phyloP scores from a whole-genome alignment of 2,329 filamentous ascomycete genomes.

The Diaporthe eres region DNA sequence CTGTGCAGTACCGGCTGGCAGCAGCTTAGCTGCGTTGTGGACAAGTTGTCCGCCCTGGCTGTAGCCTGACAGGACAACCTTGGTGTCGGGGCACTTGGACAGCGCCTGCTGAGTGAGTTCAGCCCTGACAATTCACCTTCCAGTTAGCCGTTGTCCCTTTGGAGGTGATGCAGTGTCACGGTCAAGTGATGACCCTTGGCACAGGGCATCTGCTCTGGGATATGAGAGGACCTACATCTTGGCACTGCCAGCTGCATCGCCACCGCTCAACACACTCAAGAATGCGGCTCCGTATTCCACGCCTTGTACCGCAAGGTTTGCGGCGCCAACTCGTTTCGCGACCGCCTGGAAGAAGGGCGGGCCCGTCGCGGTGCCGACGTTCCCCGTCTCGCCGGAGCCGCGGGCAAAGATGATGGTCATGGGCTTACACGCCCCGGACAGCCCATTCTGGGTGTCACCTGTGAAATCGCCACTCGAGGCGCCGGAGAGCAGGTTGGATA shows the following conservation, averaged over 20 bases:
- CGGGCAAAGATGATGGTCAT: slow-evolving; percentile 49
- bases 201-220: neutral
- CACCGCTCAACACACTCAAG: slow-evolving; percentile 45
- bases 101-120: slow-evolving; percentile 23
- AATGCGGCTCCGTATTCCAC: slow-evolving; percentile 47
- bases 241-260: slow-evolving; percentile 43
- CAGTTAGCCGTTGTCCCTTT: neutral
- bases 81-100: slow-evolving; percentile 49
- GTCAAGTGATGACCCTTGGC: neutral
- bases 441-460: slow-evolving; percentile 29
- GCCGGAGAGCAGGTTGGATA: neutral
- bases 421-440: slow-evolving; percentile 36
- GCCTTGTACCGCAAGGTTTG: slow-evolving; percentile 47
- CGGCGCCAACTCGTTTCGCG: slow-evolving; percentile 35
- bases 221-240: slow-evolving; percentile 19
- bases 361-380: slow-evolving; percentile 47
- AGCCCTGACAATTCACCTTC: neutral
- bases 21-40: slow-evolving; percentile 42
- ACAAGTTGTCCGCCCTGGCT: slow-evolving; percentile 45
- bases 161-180: neutral
- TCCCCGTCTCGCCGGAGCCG: slow-evolving; percentile 48
- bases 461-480: neutral
- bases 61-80: slow-evolving; percentile 56
- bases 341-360: slow-evolving; percentile 47
- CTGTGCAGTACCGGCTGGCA: neutral